Base-by-base conservation (phyloP, 2,329 filamentous ascomycete genomes). In the Magnaporthiopsis incrustans region DNA sequence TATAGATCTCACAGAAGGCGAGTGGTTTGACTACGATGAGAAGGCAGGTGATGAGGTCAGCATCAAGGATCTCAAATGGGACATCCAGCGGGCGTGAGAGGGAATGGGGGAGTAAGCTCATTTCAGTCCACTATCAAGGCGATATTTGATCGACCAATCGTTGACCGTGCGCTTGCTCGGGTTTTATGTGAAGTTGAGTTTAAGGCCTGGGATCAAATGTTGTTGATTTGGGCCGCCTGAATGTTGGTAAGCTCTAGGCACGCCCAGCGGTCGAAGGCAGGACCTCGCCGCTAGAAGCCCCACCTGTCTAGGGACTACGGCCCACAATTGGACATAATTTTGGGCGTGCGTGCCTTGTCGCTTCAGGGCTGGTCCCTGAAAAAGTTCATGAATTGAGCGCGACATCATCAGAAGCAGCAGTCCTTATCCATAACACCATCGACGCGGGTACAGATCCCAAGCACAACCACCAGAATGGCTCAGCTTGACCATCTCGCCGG, bases 21-120 rank as follows among this genome's bases (percentile, higher is more conserved):
- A 99, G 71, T 99, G 95, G 95, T 99, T 90, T 76, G 94, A 98
- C 70, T 99, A 98, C 71, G 93, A 98, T 70, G 93, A 98, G 77
- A 97, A 98, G 80, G 84, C 91, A 0, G 84, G 89, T 0, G 91
- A 96, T 61, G 93, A 98, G 76, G 93, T 97, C 60, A 95, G 91
- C 75, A 92, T 97, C 74, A 94, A 92, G 74, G 91, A 95, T 35
- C 76, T 97, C 64, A 90, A 85, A 67, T 99, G 92, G 92, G 88
- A 92, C 69, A 89, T 99, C 69, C 83, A 85, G 68, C 83, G 92
- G 68, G 85, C 87, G 50, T 95, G 73, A 82, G 44, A 25, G 38
- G 15, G 38, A 15, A 6, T 18, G 14, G 15, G 38, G 7, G 15
- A 5, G 15, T 15, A 44, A 18, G 38, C 14, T 18, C 14, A 5